Base-by-base conservation (phyloP, 2,329 filamentous ascomycete species). In the Diaporthe citrichinensis region DNA sequence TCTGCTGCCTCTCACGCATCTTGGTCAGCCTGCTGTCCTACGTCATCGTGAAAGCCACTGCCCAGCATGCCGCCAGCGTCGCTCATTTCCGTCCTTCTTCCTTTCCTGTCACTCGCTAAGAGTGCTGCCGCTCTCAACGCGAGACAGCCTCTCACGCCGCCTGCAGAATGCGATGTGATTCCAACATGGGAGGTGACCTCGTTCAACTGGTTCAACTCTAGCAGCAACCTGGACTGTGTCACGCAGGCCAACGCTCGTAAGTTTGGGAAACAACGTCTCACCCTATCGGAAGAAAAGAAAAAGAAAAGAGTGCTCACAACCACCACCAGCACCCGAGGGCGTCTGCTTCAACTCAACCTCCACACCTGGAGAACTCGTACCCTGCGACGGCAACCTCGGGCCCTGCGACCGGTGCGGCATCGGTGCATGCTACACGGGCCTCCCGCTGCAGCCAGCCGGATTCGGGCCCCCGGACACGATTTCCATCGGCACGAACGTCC, bases 391-490 rank as follows among this genome's bases (percentile, higher is more conserved):
- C 23, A 74, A 74, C 67, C 46, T 61, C 46, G 73, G 73, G 2
- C 44, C 73, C 57, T 74, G 73, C 28, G 57, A 62, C 10, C 44
- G 71, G 15, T 74, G 73, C 57, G 73, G 73, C 31, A 5, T 74
- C 20, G 34, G 59, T 2, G 73, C 53, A 28, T 74, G 73, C 36
- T 20, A 17, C 14, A 62, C 68, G 15, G 73, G 73, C 17, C 73
- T 74, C n/a, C 73, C 73, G 14, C 36, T 74, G 28, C 73, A 74
- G 49, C 73, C 73, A 10, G 73, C 73, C 34, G 73, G 73, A 9
- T 74, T 55, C 57, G 73, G 73, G 23, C 73, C 73, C 12, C 73
- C 73, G 1, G 73, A 74, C 67, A 72, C 31, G 10, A 65, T 74
- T 36, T 34, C 36, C 57, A 72, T 74, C 57, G 14, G 46, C 46